These are phyloP conservation scores for Saccharomyces jurei DNA, from an alignment of 805 yeast genomes.

Conservation along the genomic window DNA sequence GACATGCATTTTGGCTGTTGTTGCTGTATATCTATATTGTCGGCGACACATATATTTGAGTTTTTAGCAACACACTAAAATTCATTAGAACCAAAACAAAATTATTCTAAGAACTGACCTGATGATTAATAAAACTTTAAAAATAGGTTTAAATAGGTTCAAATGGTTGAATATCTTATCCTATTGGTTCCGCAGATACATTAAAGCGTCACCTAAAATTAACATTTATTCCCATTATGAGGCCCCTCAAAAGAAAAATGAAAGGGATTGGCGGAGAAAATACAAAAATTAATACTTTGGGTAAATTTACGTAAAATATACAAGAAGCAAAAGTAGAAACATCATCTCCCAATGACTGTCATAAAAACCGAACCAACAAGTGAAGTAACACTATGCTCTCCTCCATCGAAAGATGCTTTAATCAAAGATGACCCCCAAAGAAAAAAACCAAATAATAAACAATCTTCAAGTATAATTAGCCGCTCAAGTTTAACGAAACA, in stretches of 20 bases:
- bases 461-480: neutral
- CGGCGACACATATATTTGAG: too few relatives aligned
- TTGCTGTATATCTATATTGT: too few relatives aligned
- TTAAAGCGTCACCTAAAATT: too few relatives aligned
- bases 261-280: neutral
- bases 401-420: neutral
- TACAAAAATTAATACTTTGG: neutral
- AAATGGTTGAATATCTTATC: too few relatives aligned
- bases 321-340: neutral
- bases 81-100: too few relatives aligned
- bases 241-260: neutral
- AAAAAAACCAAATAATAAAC: neutral
- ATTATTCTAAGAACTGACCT: too few relatives aligned
- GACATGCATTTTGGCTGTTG: too few relatives aligned
- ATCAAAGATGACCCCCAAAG: neutral
- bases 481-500: neutral
- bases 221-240: too few relatives aligned
- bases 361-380: constrained; percentile 1
- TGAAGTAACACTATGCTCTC: neutral
- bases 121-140: too few relatives aligned
- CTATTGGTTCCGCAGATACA: too few relatives aligned
- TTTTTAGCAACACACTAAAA: too few relatives aligned
- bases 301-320: neutral
- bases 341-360: neutral
- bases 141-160: too few relatives aligned